phyloP scores from a whole-genome alignment of 305 asterid genomes.

The Stenogyne calaminthoides region DNA sequence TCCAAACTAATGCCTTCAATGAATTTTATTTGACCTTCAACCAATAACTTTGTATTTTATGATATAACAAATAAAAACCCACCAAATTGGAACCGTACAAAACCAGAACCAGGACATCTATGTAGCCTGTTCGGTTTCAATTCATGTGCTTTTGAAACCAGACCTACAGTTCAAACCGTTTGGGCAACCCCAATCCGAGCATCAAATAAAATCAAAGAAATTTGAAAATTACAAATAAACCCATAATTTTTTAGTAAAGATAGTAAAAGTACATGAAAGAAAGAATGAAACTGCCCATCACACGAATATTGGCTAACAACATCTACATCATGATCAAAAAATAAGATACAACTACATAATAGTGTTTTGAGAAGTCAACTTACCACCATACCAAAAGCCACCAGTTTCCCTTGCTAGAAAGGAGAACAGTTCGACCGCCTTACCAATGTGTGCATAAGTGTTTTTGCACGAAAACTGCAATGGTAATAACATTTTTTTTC shows the following conservation, averaged over 20 bases:
- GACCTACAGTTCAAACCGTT: too few species aligned
- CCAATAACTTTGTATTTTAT: too few species aligned
- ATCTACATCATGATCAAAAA: not conserved
- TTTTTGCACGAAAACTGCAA: slow-evolving; percentile 14
- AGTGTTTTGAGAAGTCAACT: not conserved
- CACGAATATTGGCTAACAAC: not conserved
- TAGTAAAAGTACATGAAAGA: not conserved
- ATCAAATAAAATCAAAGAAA: not conserved
- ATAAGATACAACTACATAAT: not conserved
- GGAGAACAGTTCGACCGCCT: not conserved
- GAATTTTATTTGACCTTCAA: too few species aligned
- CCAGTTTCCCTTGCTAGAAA: not conserved
- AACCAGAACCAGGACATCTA: too few species aligned
- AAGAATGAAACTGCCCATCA: not conserved
- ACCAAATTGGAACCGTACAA: too few species aligned
- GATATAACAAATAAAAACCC: too few species aligned
- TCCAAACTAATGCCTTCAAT: too few species aligned
- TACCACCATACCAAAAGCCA: not conserved
- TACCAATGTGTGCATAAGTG: not conserved
- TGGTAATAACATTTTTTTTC: not conserved
- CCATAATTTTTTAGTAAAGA: not conserved
- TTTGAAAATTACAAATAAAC: not conserved
- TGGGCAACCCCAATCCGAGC: not conserved
- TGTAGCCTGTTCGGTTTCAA: too few species aligned
- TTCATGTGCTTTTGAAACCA: too few species aligned